Evolutionary conservation across 768 basidiomycete genomes (phyloP).

Genomic region (Podaxis sp.): DNA sequence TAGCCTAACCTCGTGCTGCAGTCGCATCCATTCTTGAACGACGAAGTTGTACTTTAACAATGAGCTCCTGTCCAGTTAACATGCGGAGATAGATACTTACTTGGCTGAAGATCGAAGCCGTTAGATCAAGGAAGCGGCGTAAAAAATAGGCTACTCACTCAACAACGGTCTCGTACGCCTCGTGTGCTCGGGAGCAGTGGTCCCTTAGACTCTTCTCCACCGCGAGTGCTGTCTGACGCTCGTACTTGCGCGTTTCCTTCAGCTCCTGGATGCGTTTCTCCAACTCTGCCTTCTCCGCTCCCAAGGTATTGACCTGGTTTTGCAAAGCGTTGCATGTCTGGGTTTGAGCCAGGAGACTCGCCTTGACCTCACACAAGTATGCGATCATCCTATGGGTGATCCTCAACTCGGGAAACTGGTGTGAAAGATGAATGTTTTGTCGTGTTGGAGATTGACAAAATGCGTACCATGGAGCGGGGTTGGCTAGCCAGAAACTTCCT

Average conservation of each 20-base stretch:
- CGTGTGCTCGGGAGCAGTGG: constrained; percentile 47
- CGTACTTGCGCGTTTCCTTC: constrained; percentile 40
- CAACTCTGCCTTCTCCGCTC: constrained; percentile 35
- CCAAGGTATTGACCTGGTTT: constrained; percentile 32
- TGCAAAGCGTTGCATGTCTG: constrained; percentile 31
- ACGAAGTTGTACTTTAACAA: constrained; percentile 32
- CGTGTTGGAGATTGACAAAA: constrained; percentile 4
- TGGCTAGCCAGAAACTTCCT: constrained; percentile 45
- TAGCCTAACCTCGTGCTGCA: constrained; percentile 28
- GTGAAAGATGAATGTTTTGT: constrained; percentile 14
- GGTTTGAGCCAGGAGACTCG: constrained; percentile 35
- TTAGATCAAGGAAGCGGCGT: constrained; percentile 13
- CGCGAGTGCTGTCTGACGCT: constrained; percentile 50
- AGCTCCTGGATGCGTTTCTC: constrained; percentile 40
- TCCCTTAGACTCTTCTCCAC: constrained; percentile 56
- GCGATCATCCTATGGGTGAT: constrained; percentile 48
- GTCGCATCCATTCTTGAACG: constrained; percentile 29
- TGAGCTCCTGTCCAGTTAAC: constrained; percentile 8
- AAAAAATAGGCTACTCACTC: constrained; percentile 33
- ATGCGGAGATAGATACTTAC: constrained; percentile 25
- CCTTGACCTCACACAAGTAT: constrained; percentile 50
- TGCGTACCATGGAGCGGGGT: constrained; percentile 46
- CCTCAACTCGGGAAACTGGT: constrained; percentile 52
- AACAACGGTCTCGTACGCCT: constrained; percentile 39
- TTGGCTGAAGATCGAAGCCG: constrained; percentile 24